Evolutionary conservation across 257 asterid genomes (phyloP).

Genomic region (Solanum ossicruentum): DNA sequence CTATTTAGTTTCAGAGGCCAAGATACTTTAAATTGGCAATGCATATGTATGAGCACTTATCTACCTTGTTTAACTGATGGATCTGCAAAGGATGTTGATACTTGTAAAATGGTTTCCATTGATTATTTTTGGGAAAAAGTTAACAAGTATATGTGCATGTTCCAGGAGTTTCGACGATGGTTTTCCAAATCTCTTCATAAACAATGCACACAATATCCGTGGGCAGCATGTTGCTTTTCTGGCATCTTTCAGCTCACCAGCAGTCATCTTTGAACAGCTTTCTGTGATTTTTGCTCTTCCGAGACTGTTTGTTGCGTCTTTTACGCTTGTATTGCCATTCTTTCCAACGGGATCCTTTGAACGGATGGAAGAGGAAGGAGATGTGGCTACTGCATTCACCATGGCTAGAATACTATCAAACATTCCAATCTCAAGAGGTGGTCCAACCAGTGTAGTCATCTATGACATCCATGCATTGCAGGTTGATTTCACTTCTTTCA

Average conservation of each 20-base stretch:
- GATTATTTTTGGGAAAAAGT: not conserved
- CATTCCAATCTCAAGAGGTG: constrained; percentile 84
- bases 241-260: constrained; percentile 91
- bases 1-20: not conserved
- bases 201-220: constrained; percentile 79
- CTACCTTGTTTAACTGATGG: not conserved
- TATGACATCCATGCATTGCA: constrained; percentile 86
- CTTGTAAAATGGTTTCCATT: not conserved
- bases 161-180: constrained; percentile 91
- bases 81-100: not conserved
- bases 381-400: constrained; percentile 91
- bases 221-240: constrained; percentile 86
- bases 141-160: not conserved
- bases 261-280: constrained; percentile 87
- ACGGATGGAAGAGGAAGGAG: constrained; percentile 93
- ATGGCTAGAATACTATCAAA: constrained; percentile 91
- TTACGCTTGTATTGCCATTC: constrained; percentile 71
- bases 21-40: not conserved
- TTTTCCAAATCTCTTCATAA: constrained; percentile 84
- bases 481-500: constrained; percentile 21
- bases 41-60: not conserved
- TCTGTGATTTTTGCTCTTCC: constrained; percentile 96
- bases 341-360: constrained; percentile 94
- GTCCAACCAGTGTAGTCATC: constrained; percentile 85
- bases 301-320: constrained; percentile 77